Base-by-base conservation (phyloP, 2,329 filamentous ascomycete species). In the Taxawa tesnikishii region DNA sequence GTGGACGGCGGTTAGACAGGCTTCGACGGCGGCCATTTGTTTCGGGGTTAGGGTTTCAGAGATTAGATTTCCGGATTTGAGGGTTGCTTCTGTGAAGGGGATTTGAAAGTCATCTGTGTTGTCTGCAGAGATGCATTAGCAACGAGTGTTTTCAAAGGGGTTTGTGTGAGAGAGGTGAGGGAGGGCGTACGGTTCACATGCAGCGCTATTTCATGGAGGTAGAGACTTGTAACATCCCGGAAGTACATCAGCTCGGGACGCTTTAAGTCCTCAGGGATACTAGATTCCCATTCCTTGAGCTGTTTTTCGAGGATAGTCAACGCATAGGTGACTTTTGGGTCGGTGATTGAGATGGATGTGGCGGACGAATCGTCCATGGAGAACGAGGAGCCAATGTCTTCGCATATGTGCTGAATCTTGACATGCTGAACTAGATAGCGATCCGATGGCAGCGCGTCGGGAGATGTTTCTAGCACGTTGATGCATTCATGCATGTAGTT, bases 401-500 rank as follows among this genome's bases (percentile, higher is more conserved):
- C 70, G 21, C 65, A 67, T 39, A 74, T 69, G 34, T 66, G 67
- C 12, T 67, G 69, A 34, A 75, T 58, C 40, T 66, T 71, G 29
- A 72, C 62, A 51, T 73, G 70, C 41, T 74, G 67, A 35, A 67
- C 62, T 17, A 77, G 56, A 10, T 63, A 49, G 35, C 59, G 64
- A 44, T 78, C 73, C 0, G 68, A 68, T 0, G 68, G 63, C n/a
- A 68, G 48, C 3, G 70, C 66, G 28, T 75, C 68, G 0, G 66
- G 59, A 3, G 71, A 70, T 1, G 54, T 67, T 40, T 69, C 64
- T 5, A 78, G 55, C 7, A 72, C 63, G 7, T 70, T 63, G 19
- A 77, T 50, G 42, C 68, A 74, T 43, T 78, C 71, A 28, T 73
- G 68, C 62, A 75, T 74, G 47, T 76, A 76, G 17, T 71, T 63